A percentile compares a stretch with the other conserved stretches of the same genome.
Evolutionary conservation across 108 stramenopile genomes (phyloP).

Genomic region (Schizochytrium sp.): DNA sequence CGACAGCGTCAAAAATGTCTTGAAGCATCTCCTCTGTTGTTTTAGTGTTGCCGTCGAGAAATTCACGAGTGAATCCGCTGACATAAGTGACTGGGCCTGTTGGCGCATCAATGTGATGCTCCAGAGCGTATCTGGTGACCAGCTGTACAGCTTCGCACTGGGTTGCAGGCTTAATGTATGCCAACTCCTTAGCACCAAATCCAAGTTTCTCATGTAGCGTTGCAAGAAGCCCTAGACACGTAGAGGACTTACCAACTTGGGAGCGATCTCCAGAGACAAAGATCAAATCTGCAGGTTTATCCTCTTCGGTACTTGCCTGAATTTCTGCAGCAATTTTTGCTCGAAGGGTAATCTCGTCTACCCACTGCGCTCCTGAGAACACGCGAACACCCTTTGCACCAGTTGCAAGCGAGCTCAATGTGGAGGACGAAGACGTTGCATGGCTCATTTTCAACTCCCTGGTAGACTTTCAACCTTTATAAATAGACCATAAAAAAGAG

Average conservation of each 20-base stretch:
- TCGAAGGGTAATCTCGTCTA: too few species aligned
- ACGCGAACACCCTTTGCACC: too few species aligned
- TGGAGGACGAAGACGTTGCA: too few species aligned
- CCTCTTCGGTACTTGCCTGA: not conserved
- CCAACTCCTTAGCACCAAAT: slow-evolving; percentile 79
- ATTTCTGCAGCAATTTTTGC: too few species aligned
- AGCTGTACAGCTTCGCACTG: slow-evolving; percentile 92
- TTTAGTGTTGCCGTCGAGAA: slow-evolving; percentile 86
- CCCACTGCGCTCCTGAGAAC: too few species aligned
- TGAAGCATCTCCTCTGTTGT: slow-evolving; percentile 80
- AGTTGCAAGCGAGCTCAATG: too few species aligned
- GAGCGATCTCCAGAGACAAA: slow-evolving; percentile 89
- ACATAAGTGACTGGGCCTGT: slow-evolving; percentile 95
- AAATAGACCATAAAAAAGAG: too few species aligned
- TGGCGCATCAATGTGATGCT: slow-evolving; percentile 82
- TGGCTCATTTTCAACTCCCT: too few species aligned
- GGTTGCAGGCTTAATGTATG: slow-evolving; percentile 98
- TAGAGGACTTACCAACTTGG: slow-evolving; percentile 91
- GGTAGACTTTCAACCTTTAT: too few species aligned
- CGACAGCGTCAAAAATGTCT: slow-evolving; percentile 82
- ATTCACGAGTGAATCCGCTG: slow-evolving; percentile 94
- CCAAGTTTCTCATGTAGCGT: slow-evolving; percentile 73
- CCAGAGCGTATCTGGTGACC: slow-evolving; percentile 85
- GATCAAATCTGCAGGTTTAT: slow-evolving; percentile 63
- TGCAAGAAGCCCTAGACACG: slow-evolving; percentile 86